Conservation (phyloP, 2,329 filamentous ascomycete species). For the Trichoderma gracile region DNA sequence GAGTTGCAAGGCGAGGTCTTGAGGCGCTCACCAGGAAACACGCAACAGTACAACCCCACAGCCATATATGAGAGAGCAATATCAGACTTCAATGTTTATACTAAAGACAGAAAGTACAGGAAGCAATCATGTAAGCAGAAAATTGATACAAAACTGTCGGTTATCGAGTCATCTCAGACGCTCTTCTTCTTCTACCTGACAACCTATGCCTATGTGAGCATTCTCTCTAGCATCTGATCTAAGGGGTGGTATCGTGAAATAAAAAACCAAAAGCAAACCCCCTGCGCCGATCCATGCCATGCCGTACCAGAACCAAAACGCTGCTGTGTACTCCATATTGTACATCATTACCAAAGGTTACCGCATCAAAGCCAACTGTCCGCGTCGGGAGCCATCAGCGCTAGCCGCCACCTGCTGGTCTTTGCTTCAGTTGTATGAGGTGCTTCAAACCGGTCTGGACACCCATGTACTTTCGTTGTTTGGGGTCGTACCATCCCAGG, state of each 20-base stretch:
- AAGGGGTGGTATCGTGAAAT: slow-evolving; percentile 23
- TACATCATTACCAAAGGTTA: slow-evolving; percentile 11
- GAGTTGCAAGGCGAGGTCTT: too few species aligned
- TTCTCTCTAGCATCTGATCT: slow-evolving; percentile 21
- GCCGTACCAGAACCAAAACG: slow-evolving; percentile 9
- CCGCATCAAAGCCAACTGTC: not conserved
- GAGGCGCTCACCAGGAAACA: too few species aligned
- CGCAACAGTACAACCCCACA: too few species aligned
- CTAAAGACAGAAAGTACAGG: too few species aligned
- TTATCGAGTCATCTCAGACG: too few species aligned
- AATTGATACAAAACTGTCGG: too few species aligned
- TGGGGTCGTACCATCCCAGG: slow-evolving; percentile 57
- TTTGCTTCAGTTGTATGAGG: slow-evolving; percentile 45
- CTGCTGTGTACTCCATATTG: slow-evolving; percentile 14
- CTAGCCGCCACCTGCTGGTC: slow-evolving; percentile 36
- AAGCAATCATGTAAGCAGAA: too few species aligned
- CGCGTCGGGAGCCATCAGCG: not conserved
- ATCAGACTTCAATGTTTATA: too few species aligned
- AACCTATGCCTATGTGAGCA: not conserved
- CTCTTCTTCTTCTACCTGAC: not conserved
- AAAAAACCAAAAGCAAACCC: slow-evolving; percentile 8
- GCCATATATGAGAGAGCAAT: too few species aligned
- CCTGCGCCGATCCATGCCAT: slow-evolving; percentile 23
- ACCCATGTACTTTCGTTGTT: slow-evolving; percentile 48
- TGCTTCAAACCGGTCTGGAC: slow-evolving; percentile 48